Conservation (phyloP, 139 green algal species). For the Edaphochlamys debaryana region DNA sequence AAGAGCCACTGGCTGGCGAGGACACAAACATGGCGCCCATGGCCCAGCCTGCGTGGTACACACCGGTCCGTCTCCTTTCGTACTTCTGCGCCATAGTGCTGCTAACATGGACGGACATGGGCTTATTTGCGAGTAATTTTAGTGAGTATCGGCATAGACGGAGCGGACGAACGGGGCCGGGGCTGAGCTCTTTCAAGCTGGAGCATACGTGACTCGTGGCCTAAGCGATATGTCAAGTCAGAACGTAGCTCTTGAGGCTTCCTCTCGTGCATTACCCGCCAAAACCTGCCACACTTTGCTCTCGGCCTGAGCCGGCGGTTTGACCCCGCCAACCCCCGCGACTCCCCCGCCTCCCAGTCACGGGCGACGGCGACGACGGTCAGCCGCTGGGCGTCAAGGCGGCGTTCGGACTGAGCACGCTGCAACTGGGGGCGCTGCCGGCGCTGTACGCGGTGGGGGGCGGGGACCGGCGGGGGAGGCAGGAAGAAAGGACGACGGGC, state of each 20-base stretch:
- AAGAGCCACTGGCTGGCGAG: too few relatives aligned
- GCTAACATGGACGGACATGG: not conserved
- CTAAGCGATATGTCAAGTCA: not conserved
- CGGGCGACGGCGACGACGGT: not conserved
- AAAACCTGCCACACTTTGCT: not conserved
- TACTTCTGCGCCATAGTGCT: not conserved
- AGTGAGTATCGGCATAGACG: not conserved
- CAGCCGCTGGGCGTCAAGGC: not conserved
- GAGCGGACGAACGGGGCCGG: too few relatives aligned
- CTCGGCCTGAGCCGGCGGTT: too few relatives aligned
- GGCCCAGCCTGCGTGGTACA: not conserved
- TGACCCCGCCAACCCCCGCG: not conserved
- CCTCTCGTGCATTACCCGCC: not conserved
- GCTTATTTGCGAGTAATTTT: not conserved
- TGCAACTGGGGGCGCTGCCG: conserved; percentile 39
- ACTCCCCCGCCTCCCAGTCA: not conserved
- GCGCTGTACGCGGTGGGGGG: conserved; percentile 61
- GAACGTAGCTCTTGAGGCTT: not conserved
- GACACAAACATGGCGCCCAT: too few relatives aligned
- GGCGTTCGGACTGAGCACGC: not conserved
- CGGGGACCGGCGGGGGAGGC: too few relatives aligned
- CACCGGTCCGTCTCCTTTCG: not conserved
- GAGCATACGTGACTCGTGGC: not conserved
- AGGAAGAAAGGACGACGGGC: too few relatives aligned
- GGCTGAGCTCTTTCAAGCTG: not conserved